Base-by-base conservation (phyloP, 163 green algal species). In the Scenedesmus sp. region DNA sequence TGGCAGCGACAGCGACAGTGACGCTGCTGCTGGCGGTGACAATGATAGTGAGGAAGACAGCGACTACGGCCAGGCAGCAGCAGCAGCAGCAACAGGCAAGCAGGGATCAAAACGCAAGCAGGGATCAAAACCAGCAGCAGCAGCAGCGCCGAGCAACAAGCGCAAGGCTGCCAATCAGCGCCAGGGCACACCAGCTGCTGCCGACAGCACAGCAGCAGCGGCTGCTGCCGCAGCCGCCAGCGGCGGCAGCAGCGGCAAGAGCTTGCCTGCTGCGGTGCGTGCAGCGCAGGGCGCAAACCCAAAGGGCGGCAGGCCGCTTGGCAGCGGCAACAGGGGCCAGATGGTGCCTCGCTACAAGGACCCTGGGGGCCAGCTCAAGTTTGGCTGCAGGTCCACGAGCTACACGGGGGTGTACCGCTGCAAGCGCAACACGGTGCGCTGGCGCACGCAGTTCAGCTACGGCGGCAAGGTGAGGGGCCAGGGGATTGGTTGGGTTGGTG, bases 401-500 rank as follows among this genome's bases (percentile, higher is more conserved):
- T 91, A 70, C 87, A 91, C 76, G 4, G 87, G 87, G 1, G 87
- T 91, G 56, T 91, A 91, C 87, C 66, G 76, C 13, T 86, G 74
- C 76, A 87, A 91, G 87, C 66, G 87, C n/a, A 86, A 81, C 57
- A 86, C 74, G 34, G 74, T 79, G 74, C 56, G 87, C 57, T 91
- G 87, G 87, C 76, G 87, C 26, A 86, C 87, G 46, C 87, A 91
- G 87, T 91, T 91, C 87, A 91, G 87, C 76, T 91, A 86, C 13
- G 87, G 76, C 16, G 57, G 87, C 87, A 91, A 91, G 87, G 87
- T 86, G 60, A 9, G 87, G 0, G 9, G 73, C 12, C 67, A 52
- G 15, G n/a, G 79, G 76, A 55, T 4, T 18, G 9, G 76, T 18
- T 84, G 76, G 16, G 16, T 13, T 54, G 20, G 10, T 82, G 20